These are phyloP conservation scores for Coemansia sp. DNA, from an alignment of 192 early-diverging fungal species.

Conservation along the genomic window DNA sequence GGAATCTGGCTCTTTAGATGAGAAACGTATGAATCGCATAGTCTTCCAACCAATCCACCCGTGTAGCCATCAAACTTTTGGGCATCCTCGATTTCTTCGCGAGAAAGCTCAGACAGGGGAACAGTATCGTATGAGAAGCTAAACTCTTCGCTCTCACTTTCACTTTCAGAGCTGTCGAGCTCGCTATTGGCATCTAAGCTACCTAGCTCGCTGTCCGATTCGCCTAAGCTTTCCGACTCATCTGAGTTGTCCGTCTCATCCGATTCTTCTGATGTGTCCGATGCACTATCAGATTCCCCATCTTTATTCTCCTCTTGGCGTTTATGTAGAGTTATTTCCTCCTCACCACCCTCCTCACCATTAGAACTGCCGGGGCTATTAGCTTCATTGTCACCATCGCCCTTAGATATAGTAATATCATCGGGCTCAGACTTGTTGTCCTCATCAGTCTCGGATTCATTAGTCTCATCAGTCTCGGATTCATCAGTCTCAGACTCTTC, in stretches of 20 bases:
- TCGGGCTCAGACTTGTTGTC: background rate
- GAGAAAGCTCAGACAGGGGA: constrained; percentile 20
- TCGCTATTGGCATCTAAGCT: too few relatives aligned
- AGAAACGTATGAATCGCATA: constrained; percentile 36
- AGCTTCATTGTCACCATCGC: too few relatives aligned
- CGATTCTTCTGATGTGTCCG: background rate
- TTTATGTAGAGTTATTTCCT: too few relatives aligned
- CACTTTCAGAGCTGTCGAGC: constrained; percentile 8
- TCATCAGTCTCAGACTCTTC: background rate
- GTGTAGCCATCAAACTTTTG: constrained; percentile 49
- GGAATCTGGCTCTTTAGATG: constrained; percentile 30
- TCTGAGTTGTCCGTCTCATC: background rate
- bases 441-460: background rate
- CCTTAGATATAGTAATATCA: background rate
- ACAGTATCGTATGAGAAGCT: constrained; percentile 6
- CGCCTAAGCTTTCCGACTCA: background rate
- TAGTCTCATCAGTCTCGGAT: background rate
- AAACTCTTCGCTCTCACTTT: constrained; percentile 2
- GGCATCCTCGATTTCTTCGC: constrained; percentile 27
- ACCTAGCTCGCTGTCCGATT: too few relatives aligned
- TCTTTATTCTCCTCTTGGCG: background rate
- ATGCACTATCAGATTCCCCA: background rate
- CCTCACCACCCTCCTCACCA: too few relatives aligned
- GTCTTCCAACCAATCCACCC: constrained; percentile 41
- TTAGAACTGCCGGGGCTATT: too few relatives aligned